Evolutionary conservation across 495 filamentous ascomycete genomes (phyloP), one percentile per base, ranked within the genome.

Genomic region (Xylaria sp.): DNA sequence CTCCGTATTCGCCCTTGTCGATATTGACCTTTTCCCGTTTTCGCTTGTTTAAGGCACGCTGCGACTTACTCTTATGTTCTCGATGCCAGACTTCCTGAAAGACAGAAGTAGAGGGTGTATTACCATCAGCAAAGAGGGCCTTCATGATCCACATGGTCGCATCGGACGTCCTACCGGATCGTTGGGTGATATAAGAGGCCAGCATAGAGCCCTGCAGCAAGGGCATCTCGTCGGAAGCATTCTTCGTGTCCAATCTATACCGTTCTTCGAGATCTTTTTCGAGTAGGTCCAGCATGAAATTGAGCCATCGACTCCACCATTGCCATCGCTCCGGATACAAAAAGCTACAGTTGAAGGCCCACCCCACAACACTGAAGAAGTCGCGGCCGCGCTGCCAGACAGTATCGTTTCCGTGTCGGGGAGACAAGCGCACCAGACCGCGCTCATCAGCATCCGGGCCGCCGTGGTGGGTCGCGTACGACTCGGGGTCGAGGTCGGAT

Each of bases 291-390:
- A 97, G 78, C 88, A 97, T 92, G 52, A 91, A 90, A 35, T 90
- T 88, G 5, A 98, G 83, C 93, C 93, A 97, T 8, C 88, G 78
- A 69, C 86, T 90, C 96, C 96, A 99, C 75, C 88, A 85, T 67
- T 86, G 87, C 96, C 96, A 99, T 29, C 94, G 83, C 48, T 86
- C 86, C 5, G 82, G 82, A 67, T 95, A 85, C 52, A 85, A 79
- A 3, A 93, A 86, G 19, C 93, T 93, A 81, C 96, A 99, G 73
- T 94, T 95, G 79, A 98, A 97, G 0, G 92, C 90, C 96, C 96
- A 98, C 5, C 96, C 96, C 0, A 95, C 89, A 0, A 92, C 87
- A 50, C 91, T 88, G 93, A 97, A 99, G 72, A 98, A 95, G 75
- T 97, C 93, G 33, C 91, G 89, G 0, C 90, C 93, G 24, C 88